Evolutionary conservation across 2,329 filamentous ascomycete species (phyloP).

Genomic region (Fusarium decemcellulare): DNA sequence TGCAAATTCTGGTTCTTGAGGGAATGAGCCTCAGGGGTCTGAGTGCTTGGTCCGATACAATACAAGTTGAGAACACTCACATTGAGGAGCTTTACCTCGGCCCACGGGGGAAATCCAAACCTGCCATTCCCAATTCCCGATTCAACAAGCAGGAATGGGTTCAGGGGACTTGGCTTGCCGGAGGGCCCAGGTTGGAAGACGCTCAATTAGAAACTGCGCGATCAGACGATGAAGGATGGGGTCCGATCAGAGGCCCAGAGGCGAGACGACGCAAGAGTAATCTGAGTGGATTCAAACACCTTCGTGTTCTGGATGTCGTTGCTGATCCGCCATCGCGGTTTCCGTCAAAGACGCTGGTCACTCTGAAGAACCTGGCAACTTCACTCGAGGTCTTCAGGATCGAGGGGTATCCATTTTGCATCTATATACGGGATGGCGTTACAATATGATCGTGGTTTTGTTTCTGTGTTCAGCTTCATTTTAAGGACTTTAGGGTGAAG

Average conservation of each 20-base stretch:
- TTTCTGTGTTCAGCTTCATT: too few species aligned
- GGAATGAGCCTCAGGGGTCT: background rate
- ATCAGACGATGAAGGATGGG: background rate
- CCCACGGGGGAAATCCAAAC: background rate
- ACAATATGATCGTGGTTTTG: too few species aligned
- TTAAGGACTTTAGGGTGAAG: too few species aligned
- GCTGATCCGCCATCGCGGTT: background rate
- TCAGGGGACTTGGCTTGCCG: conserved; percentile 3
- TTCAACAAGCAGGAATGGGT: conserved; percentile 16
- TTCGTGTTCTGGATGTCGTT: conserved; percentile 15
- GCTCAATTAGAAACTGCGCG: background rate
- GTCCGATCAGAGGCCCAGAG: background rate
- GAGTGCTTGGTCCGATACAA: conserved; percentile 1
- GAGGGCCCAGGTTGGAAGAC: conserved; percentile 1
- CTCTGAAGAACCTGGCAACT: conserved; percentile 11
- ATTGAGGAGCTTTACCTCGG: conserved; percentile 23
- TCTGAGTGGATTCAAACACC: conserved; percentile 4
- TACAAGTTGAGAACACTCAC: background rate
- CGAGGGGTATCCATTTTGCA: conserved; percentile 9
- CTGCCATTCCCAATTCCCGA: background rate
- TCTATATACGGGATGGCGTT: background rate
- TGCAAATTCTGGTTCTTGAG: conserved; percentile 5
- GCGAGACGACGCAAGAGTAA: background rate
- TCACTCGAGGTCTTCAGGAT: conserved; percentile 19
- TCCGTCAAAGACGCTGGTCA: conserved; percentile 13